These are phyloP conservation scores for Myriosclerotinia scirpicola DNA, from an alignment of 2,329 filamentous ascomycete genomes.

Conservation along the genomic window DNA sequence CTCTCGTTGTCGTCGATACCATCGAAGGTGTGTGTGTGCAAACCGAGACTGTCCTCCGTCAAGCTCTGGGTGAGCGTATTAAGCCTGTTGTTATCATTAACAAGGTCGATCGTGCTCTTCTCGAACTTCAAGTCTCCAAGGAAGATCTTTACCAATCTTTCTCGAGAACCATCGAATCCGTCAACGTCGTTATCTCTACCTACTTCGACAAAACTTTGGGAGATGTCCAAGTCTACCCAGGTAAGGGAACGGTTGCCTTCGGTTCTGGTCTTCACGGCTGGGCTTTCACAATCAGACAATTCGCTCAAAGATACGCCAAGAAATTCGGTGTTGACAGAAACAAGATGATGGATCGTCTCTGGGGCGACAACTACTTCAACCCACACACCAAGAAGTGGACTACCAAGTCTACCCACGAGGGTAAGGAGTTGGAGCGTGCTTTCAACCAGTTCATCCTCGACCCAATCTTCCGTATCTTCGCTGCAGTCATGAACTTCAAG, in stretches of 20 bases:
- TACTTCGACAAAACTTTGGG: conserved; percentile 96
- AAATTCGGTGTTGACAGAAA: conserved; percentile 99
- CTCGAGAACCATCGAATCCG: conserved; percentile 98
- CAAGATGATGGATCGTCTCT: conserved; percentile 99
- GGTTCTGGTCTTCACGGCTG: conserved; percentile 99
- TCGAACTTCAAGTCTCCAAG: conserved; percentile 97
- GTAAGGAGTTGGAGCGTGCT: conserved; percentile 90
- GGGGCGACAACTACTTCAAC: conserved; percentile 99
- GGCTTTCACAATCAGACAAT: conserved; percentile 99
- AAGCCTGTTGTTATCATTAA: conserved; percentile 99
- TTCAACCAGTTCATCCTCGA: conserved; percentile 99
- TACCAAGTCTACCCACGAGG: conserved; percentile 78
- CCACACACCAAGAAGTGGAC: conserved; percentile 99
- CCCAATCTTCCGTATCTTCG: conserved; percentile 99
- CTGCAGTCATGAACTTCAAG: conserved; percentile 97
- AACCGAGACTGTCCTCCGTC: conserved; percentile 98
- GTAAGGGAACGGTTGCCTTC: conserved; percentile 97
- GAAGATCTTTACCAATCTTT: conserved; percentile 99
- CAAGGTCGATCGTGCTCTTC: conserved; percentile 99
- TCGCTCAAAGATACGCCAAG: conserved; percentile 94
- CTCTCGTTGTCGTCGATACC: conserved; percentile 99
- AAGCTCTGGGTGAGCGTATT: conserved; percentile 99
- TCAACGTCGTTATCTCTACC: conserved; percentile 99
- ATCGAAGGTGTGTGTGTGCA: conserved; percentile 99
- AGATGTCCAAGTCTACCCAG: conserved; percentile 98